Conservation (phyloP, 805 yeast species). For the Monosporozyma aerobia region DNA sequence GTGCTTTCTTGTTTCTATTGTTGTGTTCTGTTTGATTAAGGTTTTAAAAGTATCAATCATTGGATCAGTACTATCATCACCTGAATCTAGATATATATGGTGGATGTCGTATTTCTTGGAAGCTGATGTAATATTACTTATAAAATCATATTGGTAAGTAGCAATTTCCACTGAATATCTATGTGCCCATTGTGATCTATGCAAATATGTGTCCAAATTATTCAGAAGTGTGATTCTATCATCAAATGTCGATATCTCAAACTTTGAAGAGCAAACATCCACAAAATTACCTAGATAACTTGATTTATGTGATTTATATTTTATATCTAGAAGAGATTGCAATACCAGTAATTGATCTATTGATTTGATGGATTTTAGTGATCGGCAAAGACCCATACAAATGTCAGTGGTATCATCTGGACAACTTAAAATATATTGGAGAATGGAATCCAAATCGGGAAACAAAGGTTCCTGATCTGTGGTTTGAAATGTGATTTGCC, state of each 20-base stretch:
- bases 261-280: slow-evolving; percentile 7
- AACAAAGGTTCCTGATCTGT: slow-evolving; percentile 12
- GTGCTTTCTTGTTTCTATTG: neutral
- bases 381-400: neutral
- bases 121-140: neutral
- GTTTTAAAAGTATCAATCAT: slow-evolving; percentile 8
- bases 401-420: neutral
- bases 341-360: slow-evolving; percentile 6
- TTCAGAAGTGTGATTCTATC: slow-evolving; percentile 2
- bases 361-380: slow-evolving; percentile 3
- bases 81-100: neutral
- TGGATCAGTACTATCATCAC: slow-evolving; percentile 4
- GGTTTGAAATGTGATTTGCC: slow-evolving; percentile 1
- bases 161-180: neutral
- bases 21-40: neutral
- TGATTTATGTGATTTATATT: neutral
- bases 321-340: neutral
- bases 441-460: slow-evolving; percentile 11
- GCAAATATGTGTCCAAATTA: neutral
- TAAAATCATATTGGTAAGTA: neutral
- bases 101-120: neutral
- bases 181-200: neutral
- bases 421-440: slow-evolving; percentile 2
- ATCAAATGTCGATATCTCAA: slow-evolving; percentile 13
- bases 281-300: slow-evolving; percentile 17